These are phyloP conservation scores for Rubus idaeus DNA, from an alignment of 306 rosid genomes.

Conservation along the genomic window DNA sequence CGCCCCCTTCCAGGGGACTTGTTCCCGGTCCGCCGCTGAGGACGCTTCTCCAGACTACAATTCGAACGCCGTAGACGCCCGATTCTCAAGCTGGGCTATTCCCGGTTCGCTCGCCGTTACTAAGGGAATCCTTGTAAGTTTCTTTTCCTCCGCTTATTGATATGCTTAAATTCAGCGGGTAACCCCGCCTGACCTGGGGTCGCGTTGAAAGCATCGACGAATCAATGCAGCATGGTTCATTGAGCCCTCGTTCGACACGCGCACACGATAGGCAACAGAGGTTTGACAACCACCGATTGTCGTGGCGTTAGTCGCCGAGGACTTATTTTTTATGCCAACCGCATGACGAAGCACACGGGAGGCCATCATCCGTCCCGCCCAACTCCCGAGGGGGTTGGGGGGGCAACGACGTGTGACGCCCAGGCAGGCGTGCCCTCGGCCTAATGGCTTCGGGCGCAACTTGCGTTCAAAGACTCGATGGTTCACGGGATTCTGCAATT, in stretches of 20 bases:
- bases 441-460: too few species aligned
- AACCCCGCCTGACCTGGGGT: constrained; percentile 19
- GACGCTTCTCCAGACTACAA: constrained; percentile 15
- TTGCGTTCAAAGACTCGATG: too few species aligned
- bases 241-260: not conserved
- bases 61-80: not conserved
- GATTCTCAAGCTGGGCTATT: not conserved
- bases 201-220: not conserved
- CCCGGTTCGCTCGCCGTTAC: constrained; percentile 26
- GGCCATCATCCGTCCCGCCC: constrained; percentile 7
- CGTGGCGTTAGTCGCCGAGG: not conserved
- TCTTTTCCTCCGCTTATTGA: constrained; percentile 19
- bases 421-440: too few species aligned
- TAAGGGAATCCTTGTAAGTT: constrained; percentile 20
- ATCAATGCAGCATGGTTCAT: too few species aligned
- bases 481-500: too few species aligned
- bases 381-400: constrained; percentile 1
- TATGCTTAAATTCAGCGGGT: constrained; percentile 20
- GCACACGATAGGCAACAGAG: constrained; percentile 3
- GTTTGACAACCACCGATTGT: not conserved
- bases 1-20: constrained; percentile 13
- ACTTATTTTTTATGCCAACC: not conserved
- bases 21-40: not conserved
- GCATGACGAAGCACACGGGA: not conserved
- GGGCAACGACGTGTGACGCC: too few species aligned